These are phyloP conservation scores for Diaporthe citriasiana DNA, from an alignment of 2,329 filamentous ascomycete genomes.

Conservation along the genomic window DNA sequence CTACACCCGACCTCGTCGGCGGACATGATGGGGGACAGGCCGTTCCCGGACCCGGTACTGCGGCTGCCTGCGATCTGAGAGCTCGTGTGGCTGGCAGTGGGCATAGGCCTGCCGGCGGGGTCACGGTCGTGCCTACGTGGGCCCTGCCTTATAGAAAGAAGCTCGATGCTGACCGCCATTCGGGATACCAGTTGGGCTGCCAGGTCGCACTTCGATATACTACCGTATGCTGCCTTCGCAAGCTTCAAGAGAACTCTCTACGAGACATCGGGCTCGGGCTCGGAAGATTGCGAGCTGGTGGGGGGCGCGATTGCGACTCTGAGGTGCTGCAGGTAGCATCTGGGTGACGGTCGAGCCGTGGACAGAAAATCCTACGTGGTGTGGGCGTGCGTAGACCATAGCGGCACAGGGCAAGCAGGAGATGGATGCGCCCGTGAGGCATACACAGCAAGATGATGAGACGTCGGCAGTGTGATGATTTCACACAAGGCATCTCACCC, in stretches of 20 bases:
- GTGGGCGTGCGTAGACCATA: neutral
- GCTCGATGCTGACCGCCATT: neutral
- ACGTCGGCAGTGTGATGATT: constrained; percentile 23
- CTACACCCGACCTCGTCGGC: constrained; percentile 33
- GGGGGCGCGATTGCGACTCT: neutral
- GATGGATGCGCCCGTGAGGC: neutral
- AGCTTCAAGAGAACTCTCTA: neutral
- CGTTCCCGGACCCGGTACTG: constrained; percentile 37
- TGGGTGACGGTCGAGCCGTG: neutral
- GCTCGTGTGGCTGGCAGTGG: neutral
- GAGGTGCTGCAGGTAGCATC: neutral
- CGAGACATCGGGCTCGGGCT: constrained; percentile 4
- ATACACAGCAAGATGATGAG: neutral
- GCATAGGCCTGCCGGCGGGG: neutral
- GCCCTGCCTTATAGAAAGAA: neutral
- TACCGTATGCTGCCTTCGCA: neutral
- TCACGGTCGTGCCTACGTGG: neutral
- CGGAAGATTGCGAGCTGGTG: constrained; percentile 15
- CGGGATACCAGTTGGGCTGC: neutral
- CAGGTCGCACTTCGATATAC: neutral
- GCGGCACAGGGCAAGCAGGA: constrained; percentile 9
- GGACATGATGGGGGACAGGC: constrained; percentile 39
- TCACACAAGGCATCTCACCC: too few relatives aligned
- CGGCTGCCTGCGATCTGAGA: constrained; percentile 9
- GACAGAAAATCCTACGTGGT: neutral